Conservation (phyloP, 208 protist species). For the Wallacemonas sp. region DNA sequence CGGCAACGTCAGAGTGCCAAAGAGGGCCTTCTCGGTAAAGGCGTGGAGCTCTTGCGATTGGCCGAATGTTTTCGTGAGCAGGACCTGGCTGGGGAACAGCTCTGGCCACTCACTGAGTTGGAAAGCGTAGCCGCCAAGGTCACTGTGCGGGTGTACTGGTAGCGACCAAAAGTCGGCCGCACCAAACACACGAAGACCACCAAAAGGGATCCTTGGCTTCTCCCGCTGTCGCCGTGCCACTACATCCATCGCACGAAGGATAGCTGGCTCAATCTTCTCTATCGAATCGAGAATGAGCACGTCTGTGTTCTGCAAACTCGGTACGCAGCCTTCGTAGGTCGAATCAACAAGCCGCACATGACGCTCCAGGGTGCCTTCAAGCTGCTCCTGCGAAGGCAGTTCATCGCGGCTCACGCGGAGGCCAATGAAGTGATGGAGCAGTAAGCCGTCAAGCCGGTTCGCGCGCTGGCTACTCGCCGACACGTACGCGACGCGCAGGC, state of each 20-base stretch:
- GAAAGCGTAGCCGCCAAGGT: slow-evolving; percentile 82
- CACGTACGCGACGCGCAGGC: slow-evolving; percentile 66
- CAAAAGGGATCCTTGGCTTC: slow-evolving; percentile 54
- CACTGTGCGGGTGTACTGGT: slow-evolving; percentile 74
- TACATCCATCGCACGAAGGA: slow-evolving; percentile 76
- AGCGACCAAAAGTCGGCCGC: slow-evolving; percentile 86
- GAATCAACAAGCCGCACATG: slow-evolving; percentile 79
- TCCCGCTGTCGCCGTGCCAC: slow-evolving; percentile 62
- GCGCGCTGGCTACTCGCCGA: slow-evolving; percentile 67
- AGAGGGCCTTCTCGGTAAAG: slow-evolving; percentile 63
- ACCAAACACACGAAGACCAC: slow-evolving; percentile 80
- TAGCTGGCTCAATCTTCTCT: slow-evolving; percentile 52
- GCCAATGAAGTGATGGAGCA: slow-evolving; percentile 82
- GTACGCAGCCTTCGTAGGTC: slow-evolving; percentile 63
- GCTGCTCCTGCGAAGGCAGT: slow-evolving; percentile 84
- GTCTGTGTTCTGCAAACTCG: slow-evolving; percentile 64
- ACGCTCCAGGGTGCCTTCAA: slow-evolving; percentile 81
- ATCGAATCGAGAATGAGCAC: slow-evolving; percentile 81
- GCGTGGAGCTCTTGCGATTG: slow-evolving; percentile 51
- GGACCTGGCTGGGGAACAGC: slow-evolving; percentile 73
- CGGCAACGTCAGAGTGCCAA: slow-evolving; percentile 47
- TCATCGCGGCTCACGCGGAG: slow-evolving; percentile 73
- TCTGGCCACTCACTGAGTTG: slow-evolving; percentile 71
- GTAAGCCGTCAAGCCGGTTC: slow-evolving; percentile 59
- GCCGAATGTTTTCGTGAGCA: slow-evolving; percentile 50